phyloP scores from a whole-genome alignment of 805 yeast species.

The Metschnikowia cerradonensis region DNA sequence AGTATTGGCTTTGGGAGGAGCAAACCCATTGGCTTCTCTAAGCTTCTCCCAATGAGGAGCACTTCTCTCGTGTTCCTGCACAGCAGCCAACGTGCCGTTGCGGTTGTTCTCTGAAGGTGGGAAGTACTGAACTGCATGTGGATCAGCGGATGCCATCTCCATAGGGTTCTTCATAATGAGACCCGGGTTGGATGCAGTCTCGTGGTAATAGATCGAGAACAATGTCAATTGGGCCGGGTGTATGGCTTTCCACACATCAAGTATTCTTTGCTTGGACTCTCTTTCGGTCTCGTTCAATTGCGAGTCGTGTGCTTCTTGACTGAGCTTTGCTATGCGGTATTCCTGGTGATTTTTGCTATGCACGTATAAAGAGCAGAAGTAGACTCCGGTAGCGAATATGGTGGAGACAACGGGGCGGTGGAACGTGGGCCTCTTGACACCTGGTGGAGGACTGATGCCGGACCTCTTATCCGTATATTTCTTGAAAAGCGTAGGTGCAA shows the following conservation, averaged over 20 bases:
- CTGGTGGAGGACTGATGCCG: constrained; percentile 1
- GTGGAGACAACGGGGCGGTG: constrained; percentile 33
- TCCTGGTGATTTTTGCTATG: constrained; percentile 15
- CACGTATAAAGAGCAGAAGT: constrained; percentile 11
- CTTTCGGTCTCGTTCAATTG: constrained; percentile 13
- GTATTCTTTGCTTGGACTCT: constrained; percentile 16
- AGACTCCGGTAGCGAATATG: constrained; percentile 31
- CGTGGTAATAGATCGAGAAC: constrained; percentile 48
- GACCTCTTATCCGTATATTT: constrained; percentile 6
- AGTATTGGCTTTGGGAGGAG: background rate
- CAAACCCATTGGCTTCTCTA: constrained; percentile 28
- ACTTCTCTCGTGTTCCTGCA: constrained; percentile 11
- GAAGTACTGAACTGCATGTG: constrained; percentile 28
- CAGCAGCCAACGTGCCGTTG: constrained; percentile 8
- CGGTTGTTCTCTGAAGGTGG: constrained; percentile 14
- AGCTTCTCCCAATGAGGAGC: constrained; percentile 36
- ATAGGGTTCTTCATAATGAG: constrained; percentile 56
- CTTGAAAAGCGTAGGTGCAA: constrained; percentile 36
- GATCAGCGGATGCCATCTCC: constrained; percentile 23
- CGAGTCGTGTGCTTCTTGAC: constrained; percentile 27
- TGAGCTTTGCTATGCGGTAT: constrained; percentile 29
- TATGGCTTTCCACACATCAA: constrained; percentile 34
- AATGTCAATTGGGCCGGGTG: constrained; percentile 31
- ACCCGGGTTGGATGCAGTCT: constrained; percentile 49
- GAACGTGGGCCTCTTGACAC: constrained; percentile 15